Evolutionary conservation across 2,329 filamentous ascomycete genomes (phyloP).

Genomic region (Pseudogymnoascus destructans): DNA sequence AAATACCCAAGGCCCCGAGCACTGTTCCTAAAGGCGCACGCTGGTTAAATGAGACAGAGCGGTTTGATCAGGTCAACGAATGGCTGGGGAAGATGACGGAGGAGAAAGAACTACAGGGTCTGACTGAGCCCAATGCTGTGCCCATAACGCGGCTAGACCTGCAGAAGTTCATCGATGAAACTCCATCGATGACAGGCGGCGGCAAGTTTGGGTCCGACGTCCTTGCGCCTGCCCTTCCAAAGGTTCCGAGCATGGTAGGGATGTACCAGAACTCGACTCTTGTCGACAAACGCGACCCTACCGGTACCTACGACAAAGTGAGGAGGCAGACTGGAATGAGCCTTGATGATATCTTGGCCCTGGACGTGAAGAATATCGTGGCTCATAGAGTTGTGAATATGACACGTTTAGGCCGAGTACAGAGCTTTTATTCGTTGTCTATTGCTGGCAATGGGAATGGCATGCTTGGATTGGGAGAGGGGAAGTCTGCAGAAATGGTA

Average conservation of each 20-base stretch:
- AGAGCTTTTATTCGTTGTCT: conserved; percentile 58
- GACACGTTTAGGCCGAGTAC: conserved; percentile 90
- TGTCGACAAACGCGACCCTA: conserved; percentile 24
- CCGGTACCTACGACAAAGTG: conserved; percentile 23
- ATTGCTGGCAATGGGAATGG: conserved; percentile 83
- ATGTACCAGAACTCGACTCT: conserved; percentile 13
- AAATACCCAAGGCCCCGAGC: conserved; percentile 36
- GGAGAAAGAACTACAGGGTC: not conserved
- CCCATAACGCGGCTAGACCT: conserved; percentile 9
- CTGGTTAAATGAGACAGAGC: conserved; percentile 48
- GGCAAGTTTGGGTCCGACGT: not conserved
- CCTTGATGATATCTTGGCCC: conserved; percentile 36
- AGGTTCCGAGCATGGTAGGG: conserved; percentile 12
- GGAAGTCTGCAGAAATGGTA: conserved; percentile 64
- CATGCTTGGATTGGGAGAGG: conserved; percentile 76
- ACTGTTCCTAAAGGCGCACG: conserved; percentile 29
- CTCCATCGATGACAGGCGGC: conserved; percentile 8
- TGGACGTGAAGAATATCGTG: conserved; percentile 63
- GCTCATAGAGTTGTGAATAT: conserved; percentile 71
- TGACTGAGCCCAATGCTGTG: not conserved
- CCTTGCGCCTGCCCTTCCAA: conserved; percentile 10
- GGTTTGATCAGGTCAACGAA: conserved; percentile 42
- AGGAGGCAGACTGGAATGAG: conserved; percentile 41
- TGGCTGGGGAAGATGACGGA: conserved; percentile 28
- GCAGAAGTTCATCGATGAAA: conserved; percentile 9